Evolutionary conservation across 805 yeast genomes (phyloP), one percentile per base, ranked within the genome.

Genomic region (Wickerhamiella lipophila): DNA sequence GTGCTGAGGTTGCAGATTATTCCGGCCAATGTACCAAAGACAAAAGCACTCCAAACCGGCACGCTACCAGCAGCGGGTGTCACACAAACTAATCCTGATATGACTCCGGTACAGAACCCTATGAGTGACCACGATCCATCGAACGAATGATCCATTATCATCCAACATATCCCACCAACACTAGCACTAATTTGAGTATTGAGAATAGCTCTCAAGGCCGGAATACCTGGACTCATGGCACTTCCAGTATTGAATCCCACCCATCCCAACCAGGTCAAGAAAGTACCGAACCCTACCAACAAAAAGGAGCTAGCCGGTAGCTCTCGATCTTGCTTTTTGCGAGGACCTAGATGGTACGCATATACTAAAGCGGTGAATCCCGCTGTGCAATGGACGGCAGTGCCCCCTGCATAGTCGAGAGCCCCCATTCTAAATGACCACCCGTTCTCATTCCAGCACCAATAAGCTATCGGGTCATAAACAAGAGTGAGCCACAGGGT

Each of bases 1-100:
- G 85, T 86, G 43, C 94, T 89, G 61, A 77, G 75, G 73, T 88
- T 87, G 70, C 95, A 86, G 34, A 78, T 78, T 49, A 78, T 62
- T 26, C 81, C 89, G 45, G 88, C 81, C 26, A 79, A 67, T 42
- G 76, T 68, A 63, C 95, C 95, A 59, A 83, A 79, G 49, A 79
- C 70, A 35, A 83, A 73, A 1, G 94, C 75, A 44, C 86, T 76
- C 79, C 87, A 84, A 50, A 84, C 78, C 49, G 94, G 92, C 41
- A 87, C 89, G 62, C 71, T 88, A 55, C 96, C 97, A 18, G 97
- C 96, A 54, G 89, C 96, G 43, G 98, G 97, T 1, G 97, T 89
- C 54, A 89, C 81, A 62, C 92, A 92, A 44, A 92, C 96, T 53
- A 89, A 75, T 54, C 97, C 98, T 29, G 94, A 83, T 64, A 92